phyloP scores from a whole-genome alignment of 306 rosid species.

The Cucurbita moschata region DNA sequence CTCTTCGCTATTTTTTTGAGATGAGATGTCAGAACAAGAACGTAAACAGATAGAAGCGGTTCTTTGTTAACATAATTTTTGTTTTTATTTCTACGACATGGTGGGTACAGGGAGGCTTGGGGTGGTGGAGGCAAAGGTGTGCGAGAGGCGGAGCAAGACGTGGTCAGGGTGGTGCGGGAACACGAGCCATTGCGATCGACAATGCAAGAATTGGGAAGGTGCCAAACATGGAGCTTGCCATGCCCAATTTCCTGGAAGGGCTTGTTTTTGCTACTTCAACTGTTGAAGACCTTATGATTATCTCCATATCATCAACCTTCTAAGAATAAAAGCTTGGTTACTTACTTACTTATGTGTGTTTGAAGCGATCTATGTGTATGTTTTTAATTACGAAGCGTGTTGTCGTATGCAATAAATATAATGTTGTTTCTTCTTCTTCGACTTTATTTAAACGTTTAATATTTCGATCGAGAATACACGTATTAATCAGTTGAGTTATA shows the following conservation, averaged over 20 bases:
- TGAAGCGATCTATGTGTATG: not conserved
- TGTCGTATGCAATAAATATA: not conserved
- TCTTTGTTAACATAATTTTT: no score
- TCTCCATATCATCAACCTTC: not conserved
- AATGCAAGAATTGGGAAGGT: constrained; percentile 21
- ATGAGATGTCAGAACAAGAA: no score
- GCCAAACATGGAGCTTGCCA: constrained; percentile 24
- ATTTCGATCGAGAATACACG: no score
- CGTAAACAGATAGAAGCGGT: not conserved
- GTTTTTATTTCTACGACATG: not conserved
- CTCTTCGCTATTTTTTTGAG: no score
- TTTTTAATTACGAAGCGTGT: not conserved
- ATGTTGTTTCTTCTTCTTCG: no score
- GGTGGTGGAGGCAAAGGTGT: constrained; percentile 16
- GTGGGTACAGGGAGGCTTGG: not conserved
- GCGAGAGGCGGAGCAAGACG: constrained; percentile 16
- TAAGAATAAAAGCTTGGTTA: not conserved
- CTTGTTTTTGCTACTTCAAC: constrained; percentile 28
- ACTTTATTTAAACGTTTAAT: no score
- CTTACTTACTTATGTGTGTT: not conserved
- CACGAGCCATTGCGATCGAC: constrained; percentile 12
- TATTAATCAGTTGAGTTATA: no score
- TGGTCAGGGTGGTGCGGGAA: constrained; percentile 16
- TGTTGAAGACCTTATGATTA: constrained; percentile 2
- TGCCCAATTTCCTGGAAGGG: constrained; percentile 11